A percentile compares a stretch with the other conserved stretches of the same genome.
Evolutionary conservation across 2,329 filamentous ascomycete species (phyloP).

Genomic region (Colletotrichum sp.): DNA sequence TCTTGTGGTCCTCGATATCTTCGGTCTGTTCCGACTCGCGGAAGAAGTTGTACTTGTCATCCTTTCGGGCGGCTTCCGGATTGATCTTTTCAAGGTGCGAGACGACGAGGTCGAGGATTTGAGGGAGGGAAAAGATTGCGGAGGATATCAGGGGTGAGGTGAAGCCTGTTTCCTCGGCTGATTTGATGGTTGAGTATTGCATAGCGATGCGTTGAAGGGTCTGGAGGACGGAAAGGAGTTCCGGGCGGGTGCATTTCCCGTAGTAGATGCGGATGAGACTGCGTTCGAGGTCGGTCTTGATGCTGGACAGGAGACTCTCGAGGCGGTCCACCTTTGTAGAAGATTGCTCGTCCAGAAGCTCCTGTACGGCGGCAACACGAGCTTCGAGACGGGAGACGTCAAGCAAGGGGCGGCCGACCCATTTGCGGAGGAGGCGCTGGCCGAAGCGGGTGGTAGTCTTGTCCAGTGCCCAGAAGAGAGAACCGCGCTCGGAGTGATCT

Average conservation of each 20-base stretch:
- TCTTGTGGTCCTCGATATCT: slow-evolving; percentile 84
- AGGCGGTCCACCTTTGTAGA: slow-evolving; percentile 75
- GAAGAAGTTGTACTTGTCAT: slow-evolving; percentile 97
- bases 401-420: slow-evolving; percentile 90
- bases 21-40: slow-evolving; percentile 87
- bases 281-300: slow-evolving; percentile 86
- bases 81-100: slow-evolving; percentile 86
- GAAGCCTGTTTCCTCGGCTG: slow-evolving; percentile 73
- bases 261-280: slow-evolving; percentile 97
- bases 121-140: slow-evolving; percentile 77
- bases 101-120: slow-evolving; percentile 75
- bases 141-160: slow-evolving; percentile 70
- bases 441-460: slow-evolving; percentile 91
- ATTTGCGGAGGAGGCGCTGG: slow-evolving; percentile 86
- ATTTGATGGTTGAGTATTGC: slow-evolving; percentile 74
- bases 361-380: slow-evolving; percentile 83
- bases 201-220: slow-evolving; percentile 81
- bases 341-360: slow-evolving; percentile 74
- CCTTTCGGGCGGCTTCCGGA: slow-evolving; percentile 76
- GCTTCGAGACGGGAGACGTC: slow-evolving; percentile 77
- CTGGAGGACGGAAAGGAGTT: slow-evolving; percentile 85
- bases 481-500: slow-evolving; percentile 83
- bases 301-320: slow-evolving; percentile 71
- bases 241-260: slow-evolving; percentile 89
- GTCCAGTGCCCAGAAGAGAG: slow-evolving; percentile 94